phyloP scores from a whole-genome alignment of 305 asterid species.

The Caryopteris hybrid region DNA sequence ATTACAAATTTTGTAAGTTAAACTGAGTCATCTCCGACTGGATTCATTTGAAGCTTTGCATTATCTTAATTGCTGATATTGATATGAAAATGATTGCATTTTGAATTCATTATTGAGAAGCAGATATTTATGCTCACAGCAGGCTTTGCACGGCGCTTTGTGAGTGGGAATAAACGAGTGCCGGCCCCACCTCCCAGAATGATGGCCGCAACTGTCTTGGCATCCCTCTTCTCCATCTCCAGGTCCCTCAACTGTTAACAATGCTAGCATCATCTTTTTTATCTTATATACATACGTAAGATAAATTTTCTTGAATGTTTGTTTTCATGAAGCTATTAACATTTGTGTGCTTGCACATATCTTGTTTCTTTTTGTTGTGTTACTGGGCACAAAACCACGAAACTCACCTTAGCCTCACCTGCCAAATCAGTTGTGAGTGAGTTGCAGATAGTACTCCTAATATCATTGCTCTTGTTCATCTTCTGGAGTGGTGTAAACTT shows the following conservation, averaged over 20 bases:
- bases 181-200: conserved; percentile 99
- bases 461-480: conserved; percentile 25
- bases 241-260: conserved; percentile 57
- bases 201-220: conserved; percentile 78
- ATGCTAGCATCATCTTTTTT: neutral
- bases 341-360: neutral
- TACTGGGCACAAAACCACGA: conserved; percentile 1
- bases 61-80: neutral
- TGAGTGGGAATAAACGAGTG: conserved; percentile 89
- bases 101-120: neutral
- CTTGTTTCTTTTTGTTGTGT: neutral
- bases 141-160: conserved; percentile 94
- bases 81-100: neutral
- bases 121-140: conserved; percentile 51
- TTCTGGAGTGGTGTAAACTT: conserved; percentile 31
- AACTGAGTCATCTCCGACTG: neutral
- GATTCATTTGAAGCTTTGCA: neutral
- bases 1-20: neutral
- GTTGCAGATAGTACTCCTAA: conserved; percentile 39
- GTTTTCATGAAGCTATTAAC: neutral
- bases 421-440: conserved; percentile 59
- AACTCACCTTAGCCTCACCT: conserved; percentile 80
- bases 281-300: too few species aligned
- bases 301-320: neutral
- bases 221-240: conserved; percentile 65